These are phyloP conservation scores for Boletellus sp. DNA, from an alignment of 768 basidiomycete genomes.

Conservation along the genomic window DNA sequence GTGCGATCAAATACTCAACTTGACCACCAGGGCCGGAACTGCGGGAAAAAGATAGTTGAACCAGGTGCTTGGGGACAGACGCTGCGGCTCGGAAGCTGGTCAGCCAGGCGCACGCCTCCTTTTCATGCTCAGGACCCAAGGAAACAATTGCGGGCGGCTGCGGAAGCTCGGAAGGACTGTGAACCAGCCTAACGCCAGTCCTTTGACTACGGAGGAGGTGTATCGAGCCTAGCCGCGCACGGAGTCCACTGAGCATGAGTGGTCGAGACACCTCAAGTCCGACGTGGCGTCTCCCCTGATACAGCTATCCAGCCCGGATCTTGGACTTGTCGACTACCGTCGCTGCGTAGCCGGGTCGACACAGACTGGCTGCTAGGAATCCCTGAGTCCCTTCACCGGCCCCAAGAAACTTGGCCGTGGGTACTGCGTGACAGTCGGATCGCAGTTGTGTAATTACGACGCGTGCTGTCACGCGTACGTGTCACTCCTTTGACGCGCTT, in stretches of 20 bases:
- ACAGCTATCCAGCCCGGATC: no score
- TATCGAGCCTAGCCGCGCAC: background rate
- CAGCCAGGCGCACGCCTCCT: constrained; percentile 54
- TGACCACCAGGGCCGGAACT: constrained; percentile 87
- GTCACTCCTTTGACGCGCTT: background rate
- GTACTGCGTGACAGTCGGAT: no score
- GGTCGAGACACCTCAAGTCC: no score
- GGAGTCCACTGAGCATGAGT: background rate
- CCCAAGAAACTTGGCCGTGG: no score
- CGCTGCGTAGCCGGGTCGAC: no score
- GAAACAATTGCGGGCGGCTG: constrained; percentile 40
- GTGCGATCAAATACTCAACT: constrained; percentile 37
- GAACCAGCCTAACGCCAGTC: constrained; percentile 9
- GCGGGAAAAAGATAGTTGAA: constrained; percentile 66
- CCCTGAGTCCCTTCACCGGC: no score
- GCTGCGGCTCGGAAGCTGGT: constrained; percentile 39
- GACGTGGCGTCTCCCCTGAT: no score
- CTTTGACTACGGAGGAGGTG: background rate
- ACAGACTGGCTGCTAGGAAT: no score
- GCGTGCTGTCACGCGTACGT: no score
- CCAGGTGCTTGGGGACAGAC: constrained; percentile 47
- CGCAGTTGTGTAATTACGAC: background rate
- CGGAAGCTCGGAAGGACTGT: constrained; percentile 37
- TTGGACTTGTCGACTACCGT: no score
- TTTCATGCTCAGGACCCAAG: constrained; percentile 40